These are phyloP conservation scores for Solanum dulcamara DNA, from an alignment of 257 asterid genomes.

Conservation along the genomic window DNA sequence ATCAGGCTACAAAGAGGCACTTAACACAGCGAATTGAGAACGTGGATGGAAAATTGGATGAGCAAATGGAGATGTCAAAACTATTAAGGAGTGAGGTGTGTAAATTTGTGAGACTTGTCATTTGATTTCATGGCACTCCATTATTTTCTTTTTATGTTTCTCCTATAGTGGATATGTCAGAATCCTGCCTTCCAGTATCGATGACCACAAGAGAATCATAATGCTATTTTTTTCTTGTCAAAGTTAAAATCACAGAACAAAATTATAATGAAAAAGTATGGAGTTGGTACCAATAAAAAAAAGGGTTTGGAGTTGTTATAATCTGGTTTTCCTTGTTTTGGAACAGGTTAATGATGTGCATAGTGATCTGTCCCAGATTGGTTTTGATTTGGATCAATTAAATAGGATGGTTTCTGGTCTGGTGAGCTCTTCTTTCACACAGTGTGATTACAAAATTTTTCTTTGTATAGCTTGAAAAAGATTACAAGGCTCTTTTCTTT, in stretches of 20 bases:
- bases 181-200: not conserved
- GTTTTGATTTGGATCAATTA: constrained; percentile 38
- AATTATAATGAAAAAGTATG: not conserved
- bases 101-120: too few relatives aligned
- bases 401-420: constrained; percentile 52
- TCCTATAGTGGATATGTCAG: not conserved
- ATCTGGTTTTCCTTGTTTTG: not conserved
- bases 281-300: not conserved
- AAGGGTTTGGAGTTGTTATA: not conserved
- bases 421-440: constrained; percentile 32
- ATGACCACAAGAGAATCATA: not conserved
- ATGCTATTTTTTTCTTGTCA: not conserved
- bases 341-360: constrained; percentile 56
- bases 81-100: constrained; percentile 56
- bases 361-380: constrained; percentile 54
- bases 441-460: not conserved
- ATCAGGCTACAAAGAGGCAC: constrained; percentile 77
- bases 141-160: not conserved
- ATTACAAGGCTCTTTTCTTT: not conserved
- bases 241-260: not conserved
- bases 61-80: constrained; percentile 76
- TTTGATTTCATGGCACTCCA: not conserved
- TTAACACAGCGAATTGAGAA: constrained; percentile 90
- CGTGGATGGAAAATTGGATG: constrained; percentile 85
- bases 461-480: not conserved